Base-by-base conservation (phyloP, 176 grass and related monocot species). In the Poa pratensis region DNA sequence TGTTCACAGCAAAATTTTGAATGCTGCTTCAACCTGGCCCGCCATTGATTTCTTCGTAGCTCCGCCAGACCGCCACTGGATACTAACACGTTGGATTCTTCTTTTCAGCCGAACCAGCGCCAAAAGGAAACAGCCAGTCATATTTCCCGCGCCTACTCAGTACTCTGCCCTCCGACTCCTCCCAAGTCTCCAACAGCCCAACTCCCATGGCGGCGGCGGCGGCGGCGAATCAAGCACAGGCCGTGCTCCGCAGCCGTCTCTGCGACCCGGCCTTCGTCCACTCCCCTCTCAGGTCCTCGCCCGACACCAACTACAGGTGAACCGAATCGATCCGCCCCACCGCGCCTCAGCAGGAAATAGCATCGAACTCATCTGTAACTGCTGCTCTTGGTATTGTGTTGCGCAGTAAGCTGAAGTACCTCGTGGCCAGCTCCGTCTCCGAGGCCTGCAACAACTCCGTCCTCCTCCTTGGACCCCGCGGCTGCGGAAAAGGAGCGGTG, bases 361-460 rank as follows among this genome's bases (percentile, higher is more conserved):
- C 8, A 48, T 20, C 32, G 5, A 64, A 11, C 43, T 73, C 80
- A 7, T 43, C 4, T 67, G 28, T 35, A 64, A 51, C 52, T 73
- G 43, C 26, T 23, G 34, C 10, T 60, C 18, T 18, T 43, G 50
- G 37, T 87, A 52, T 43, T 74, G 53, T 6, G 43, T 67, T 73
- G 78, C 4, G 30, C 85, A 98, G 96, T 22, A 92, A 95, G 83
- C 72, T 98, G 46, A 95, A 92, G 89, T 90, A 92, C 80, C 89
- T 95, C 14, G 85, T 98, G 23, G 49, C 85, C 68, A 94, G 89
- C 83, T 94, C 93, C 69, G 79, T 98, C 61, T 84, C 93, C 4
- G 93, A 93, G 62, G 83, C 89, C 54, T 98, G 91, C 89, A 95
- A 94, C 77, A 95, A 95, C 46, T 89, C 92, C 22, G 82, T 94